Percentiles rank a stretch among this genome's conserved stretches.
These are phyloP conservation scores for Salix caprea DNA, from an alignment of 345 rosid genomes.

Conservation along the genomic window DNA sequence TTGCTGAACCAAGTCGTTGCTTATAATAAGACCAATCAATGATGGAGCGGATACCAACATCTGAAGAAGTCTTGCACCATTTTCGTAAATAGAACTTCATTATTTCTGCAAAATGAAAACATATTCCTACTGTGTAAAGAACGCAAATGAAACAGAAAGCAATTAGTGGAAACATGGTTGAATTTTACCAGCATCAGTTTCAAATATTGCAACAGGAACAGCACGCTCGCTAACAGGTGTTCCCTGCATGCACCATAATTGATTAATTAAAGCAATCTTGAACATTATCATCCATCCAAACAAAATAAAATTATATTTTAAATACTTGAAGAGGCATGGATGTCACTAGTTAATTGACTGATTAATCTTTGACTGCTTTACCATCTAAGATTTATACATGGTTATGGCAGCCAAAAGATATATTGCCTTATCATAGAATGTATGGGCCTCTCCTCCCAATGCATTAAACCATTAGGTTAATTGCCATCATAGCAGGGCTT, in stretches of 20 bases:
- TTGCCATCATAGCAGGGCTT: no score
- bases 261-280: neutral
- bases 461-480: no score
- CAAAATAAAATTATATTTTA: constrained; percentile 7
- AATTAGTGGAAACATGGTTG: constrained; percentile 19
- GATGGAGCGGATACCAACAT: constrained; percentile 69
- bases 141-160: neutral
- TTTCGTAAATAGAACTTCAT: constrained; percentile 69
- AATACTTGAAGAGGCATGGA: neutral
- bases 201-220: constrained; percentile 96
- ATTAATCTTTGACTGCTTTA: no score
- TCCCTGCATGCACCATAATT: constrained; percentile 56
- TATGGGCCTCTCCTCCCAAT: no score
- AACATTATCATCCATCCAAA: constrained; percentile 7
- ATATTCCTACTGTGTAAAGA: constrained; percentile 14
- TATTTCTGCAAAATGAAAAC: constrained; percentile 49
- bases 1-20: constrained; percentile 87
- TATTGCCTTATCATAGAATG: no score
- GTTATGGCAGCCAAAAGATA: no score
- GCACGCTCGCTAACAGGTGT: constrained; percentile 98
- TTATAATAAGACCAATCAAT: constrained; percentile 93
- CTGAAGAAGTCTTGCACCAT: constrained; percentile 89
- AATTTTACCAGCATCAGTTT: constrained; percentile 68
- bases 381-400: no score
- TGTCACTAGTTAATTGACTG: no score